Percentiles rank a stretch among this genome's conserved stretches.
Conservation (phyloP, 139 green algal genomes). For the Chlorella ohadii region DNA sequence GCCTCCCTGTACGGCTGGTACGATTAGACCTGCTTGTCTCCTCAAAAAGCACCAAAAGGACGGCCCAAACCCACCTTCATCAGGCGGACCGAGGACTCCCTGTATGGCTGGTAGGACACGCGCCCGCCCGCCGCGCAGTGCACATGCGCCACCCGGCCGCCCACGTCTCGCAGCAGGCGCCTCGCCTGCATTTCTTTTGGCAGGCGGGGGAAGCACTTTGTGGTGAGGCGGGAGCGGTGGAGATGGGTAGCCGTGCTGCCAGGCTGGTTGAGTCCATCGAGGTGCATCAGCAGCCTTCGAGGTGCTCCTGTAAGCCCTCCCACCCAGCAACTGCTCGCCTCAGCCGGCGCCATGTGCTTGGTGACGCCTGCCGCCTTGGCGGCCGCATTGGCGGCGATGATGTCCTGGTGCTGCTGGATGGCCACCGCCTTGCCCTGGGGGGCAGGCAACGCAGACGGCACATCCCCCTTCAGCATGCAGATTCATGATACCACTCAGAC, state of each 20-base stretch:
- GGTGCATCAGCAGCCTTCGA: too few relatives aligned
- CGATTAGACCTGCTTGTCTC: too few relatives aligned
- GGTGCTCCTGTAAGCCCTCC: too few relatives aligned
- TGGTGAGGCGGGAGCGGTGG: too few relatives aligned
- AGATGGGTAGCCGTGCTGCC: too few relatives aligned
- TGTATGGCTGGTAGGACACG: constrained; percentile 64
- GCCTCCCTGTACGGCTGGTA: constrained; percentile 63
- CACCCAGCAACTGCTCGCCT: too few relatives aligned
- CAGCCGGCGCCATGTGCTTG: constrained; percentile 66
- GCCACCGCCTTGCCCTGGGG: constrained; percentile 54
- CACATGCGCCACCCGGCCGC: constrained; percentile 61
- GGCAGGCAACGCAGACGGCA: too few relatives aligned
- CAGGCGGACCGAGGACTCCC: constrained; percentile 10
- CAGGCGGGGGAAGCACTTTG: too few relatives aligned
- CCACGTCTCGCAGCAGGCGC: constrained; percentile 42
- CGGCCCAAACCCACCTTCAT: not conserved
- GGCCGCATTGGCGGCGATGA: constrained; percentile 60
- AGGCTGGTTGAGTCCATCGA: too few relatives aligned
- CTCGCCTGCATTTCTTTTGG: constrained; percentile 55
- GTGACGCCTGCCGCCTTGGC: constrained; percentile 58
- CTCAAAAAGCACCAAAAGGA: too few relatives aligned
- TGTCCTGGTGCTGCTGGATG: constrained; percentile 72
- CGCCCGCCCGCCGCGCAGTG: constrained; percentile 55
- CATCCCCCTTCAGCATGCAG: too few relatives aligned
- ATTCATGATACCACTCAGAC: too few relatives aligned